phyloP scores from a whole-genome alignment of 495 filamentous ascomycete species.

The Lentithecium fluviatile region DNA sequence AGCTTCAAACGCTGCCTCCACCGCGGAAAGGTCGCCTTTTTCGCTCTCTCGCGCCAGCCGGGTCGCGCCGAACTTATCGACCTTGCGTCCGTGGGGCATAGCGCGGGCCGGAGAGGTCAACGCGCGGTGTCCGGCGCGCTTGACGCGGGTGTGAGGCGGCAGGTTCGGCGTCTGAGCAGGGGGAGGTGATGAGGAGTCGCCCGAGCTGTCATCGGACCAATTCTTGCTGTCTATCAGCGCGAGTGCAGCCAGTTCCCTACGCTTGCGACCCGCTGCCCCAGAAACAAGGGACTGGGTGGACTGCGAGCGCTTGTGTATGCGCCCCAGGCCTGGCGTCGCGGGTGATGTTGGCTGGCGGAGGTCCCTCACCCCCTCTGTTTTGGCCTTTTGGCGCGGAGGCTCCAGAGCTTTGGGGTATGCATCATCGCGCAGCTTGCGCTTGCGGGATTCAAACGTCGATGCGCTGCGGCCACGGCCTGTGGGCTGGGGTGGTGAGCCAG shows the following conservation, averaged over 20 bases:
- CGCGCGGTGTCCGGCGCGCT: slow-evolving; percentile 34
- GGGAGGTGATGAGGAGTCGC: slow-evolving; percentile 30
- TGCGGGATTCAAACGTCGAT: slow-evolving; percentile 28
- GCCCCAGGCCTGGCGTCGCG: slow-evolving; percentile 11
- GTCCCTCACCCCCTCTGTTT: slow-evolving; percentile 29
- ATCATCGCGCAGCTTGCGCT: slow-evolving; percentile 36
- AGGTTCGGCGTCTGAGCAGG: slow-evolving; percentile 19
- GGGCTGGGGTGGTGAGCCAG: slow-evolving; percentile 20
- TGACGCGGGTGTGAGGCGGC: slow-evolving; percentile 21
- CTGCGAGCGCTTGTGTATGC: slow-evolving; percentile 31
- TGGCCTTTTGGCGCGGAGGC: slow-evolving; percentile 30
- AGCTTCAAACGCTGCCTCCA: slow-evolving; percentile 66
- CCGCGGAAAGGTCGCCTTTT: slow-evolving; percentile 68
- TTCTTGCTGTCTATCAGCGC: slow-evolving; percentile 15
- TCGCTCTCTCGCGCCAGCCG: slow-evolving; percentile 80
- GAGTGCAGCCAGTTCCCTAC: slow-evolving; percentile 27
- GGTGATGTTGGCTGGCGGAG: slow-evolving; percentile 33
- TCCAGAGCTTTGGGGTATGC: slow-evolving; percentile 23
- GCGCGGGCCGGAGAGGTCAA: slow-evolving; percentile 35
- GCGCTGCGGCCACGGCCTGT: slow-evolving; percentile 31
- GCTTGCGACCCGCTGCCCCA: slow-evolving; percentile 25
- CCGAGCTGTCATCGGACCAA: slow-evolving; percentile 35
- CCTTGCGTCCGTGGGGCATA: slow-evolving; percentile 68
- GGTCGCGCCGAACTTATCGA: slow-evolving; percentile 83
- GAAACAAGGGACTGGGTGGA: slow-evolving; percentile 32